A percentile compares a stretch with the other conserved stretches of the same genome.
phyloP scores from a whole-genome alignment of 2,329 filamentous ascomycete genomes.

The Dryadomyces quercivorus region DNA sequence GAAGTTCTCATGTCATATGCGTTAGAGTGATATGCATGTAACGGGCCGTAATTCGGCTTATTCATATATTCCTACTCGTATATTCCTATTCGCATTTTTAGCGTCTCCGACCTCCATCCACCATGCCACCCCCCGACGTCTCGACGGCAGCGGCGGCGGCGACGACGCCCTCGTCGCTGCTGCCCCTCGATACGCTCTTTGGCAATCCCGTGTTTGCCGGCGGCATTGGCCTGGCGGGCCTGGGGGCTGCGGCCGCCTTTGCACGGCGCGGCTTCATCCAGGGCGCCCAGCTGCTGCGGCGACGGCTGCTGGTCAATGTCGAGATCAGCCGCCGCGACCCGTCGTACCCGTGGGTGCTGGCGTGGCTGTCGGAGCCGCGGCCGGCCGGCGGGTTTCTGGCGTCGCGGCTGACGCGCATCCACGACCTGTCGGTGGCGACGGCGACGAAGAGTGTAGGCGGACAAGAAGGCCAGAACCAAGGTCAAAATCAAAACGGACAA shows the following conservation, averaged over 20 bases:
- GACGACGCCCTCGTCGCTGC: background rate
- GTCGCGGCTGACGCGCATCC: constrained; percentile 44
- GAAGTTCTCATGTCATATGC: background rate
- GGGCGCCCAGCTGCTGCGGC: constrained; percentile 61
- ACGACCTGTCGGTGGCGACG: constrained; percentile 46
- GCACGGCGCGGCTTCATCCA: constrained; percentile 65
- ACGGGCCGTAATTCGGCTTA: no score
- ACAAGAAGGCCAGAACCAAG: constrained; percentile 42
- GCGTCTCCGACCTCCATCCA: background rate
- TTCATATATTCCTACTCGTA: no score
- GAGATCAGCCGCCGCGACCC: constrained; percentile 92
- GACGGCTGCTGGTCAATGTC: constrained; percentile 83
- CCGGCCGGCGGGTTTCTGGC: constrained; percentile 47
- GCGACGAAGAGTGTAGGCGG: constrained; percentile 39
- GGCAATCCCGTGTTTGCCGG: constrained; percentile 53
- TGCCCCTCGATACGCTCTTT: constrained; percentile 41
- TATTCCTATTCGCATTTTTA: no score
- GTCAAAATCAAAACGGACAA: constrained; percentile 45
- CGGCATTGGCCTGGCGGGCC: constrained; percentile 81
- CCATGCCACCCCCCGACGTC: background rate
- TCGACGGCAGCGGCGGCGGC: background rate
- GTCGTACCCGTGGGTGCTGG: constrained; percentile 85
- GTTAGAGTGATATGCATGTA: background rate
- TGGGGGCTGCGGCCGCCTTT: constrained; percentile 72
- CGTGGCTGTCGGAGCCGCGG: constrained; percentile 84